These are phyloP conservation scores for Parastagonospora nodorum DNA, from an alignment of 2,329 filamentous ascomycete species.

Conservation along the genomic window DNA sequence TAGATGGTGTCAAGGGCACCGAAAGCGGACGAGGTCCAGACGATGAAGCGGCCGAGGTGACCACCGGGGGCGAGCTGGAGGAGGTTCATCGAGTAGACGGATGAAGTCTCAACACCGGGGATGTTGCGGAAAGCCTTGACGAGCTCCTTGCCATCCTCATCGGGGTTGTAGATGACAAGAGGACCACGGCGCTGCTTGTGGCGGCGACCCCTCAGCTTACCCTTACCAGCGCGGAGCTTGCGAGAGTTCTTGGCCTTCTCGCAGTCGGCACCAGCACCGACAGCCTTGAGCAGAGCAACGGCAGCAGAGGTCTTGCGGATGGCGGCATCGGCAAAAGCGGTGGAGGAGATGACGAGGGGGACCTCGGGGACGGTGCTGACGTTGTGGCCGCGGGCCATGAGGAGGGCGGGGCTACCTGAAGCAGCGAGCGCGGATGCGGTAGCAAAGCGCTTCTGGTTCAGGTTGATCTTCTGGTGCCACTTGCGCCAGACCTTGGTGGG, in stretches of 20 bases:
- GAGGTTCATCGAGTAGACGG: conserved; percentile 94
- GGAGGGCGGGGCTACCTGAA: conserved; percentile 90
- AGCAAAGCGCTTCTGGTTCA: conserved; percentile 98
- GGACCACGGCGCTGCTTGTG: conserved; percentile 97
- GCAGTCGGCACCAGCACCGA: conserved; percentile 88
- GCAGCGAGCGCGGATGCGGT: conserved; percentile 96
- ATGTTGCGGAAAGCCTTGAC: conserved; percentile 98
- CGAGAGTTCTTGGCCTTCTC: conserved; percentile 95
- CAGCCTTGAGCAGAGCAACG: conserved; percentile 82
- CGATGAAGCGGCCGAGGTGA: conserved; percentile 97
- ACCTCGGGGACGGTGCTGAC: conserved; percentile 92
- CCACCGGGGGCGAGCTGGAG: conserved; percentile 99
- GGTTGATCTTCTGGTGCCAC: conserved; percentile 99
- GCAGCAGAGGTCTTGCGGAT: conserved; percentile 89
- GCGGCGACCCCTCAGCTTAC: conserved; percentile 95
- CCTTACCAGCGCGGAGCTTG: conserved; percentile 98
- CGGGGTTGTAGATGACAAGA: conserved; percentile 96
- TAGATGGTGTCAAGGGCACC: conserved; percentile 96
- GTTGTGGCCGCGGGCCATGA: conserved; percentile 96
- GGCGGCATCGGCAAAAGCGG: conserved; percentile 78
- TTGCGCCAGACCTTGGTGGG: conserved; percentile 99
- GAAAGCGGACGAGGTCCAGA: conserved; percentile 98
- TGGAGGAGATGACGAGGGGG: conserved; percentile 92
- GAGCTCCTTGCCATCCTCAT: conserved; percentile 93
- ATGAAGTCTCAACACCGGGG: conserved; percentile 93